phyloP scores from a whole-genome alignment of 2,329 filamentous ascomycete genomes.

The Triangularia verruculosa region DNA sequence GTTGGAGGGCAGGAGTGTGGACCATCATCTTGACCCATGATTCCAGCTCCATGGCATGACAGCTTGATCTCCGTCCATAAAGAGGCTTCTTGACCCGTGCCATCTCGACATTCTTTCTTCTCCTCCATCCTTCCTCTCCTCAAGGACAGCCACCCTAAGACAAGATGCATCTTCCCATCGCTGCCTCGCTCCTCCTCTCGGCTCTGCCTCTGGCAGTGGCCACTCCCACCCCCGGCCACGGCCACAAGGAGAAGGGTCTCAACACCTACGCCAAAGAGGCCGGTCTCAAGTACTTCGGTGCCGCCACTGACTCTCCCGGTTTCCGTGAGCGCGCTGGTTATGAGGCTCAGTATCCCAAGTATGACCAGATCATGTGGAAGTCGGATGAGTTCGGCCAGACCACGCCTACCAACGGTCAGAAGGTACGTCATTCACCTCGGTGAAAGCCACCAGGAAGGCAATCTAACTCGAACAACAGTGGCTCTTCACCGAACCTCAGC shows the following conservation, averaged over 20 bases:
- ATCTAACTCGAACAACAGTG: conserved; percentile 40
- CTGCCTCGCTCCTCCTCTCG: conserved; percentile 22
- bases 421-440: conserved; percentile 57
- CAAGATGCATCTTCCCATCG: conserved; percentile 23
- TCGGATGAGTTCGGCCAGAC: conserved; percentile 54
- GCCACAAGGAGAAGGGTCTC: conserved; percentile 22
- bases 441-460: too few species aligned
- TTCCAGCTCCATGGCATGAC: not conserved
- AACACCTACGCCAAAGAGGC: conserved; percentile 42
- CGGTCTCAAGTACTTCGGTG: conserved; percentile 54
- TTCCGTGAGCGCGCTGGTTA: conserved; percentile 45
- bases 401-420: conserved; percentile 54
- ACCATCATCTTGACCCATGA: not conserved
- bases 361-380: conserved; percentile 49
- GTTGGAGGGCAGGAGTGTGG: not conserved
- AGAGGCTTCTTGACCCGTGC: not conserved
- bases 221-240: conserved; percentile 5
- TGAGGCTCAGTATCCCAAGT: conserved; percentile 48
- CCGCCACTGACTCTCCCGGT: conserved; percentile 53
- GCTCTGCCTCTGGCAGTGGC: conserved; percentile 17
- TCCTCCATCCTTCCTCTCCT: not conserved
- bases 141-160: conserved; percentile 4
- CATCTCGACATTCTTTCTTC: not conserved
- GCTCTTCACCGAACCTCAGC: too few species aligned
- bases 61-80: conserved; percentile 1